Conservation (phyloP, 1,139 yeast genomes). For the Neolecta irregularis region DNA sequence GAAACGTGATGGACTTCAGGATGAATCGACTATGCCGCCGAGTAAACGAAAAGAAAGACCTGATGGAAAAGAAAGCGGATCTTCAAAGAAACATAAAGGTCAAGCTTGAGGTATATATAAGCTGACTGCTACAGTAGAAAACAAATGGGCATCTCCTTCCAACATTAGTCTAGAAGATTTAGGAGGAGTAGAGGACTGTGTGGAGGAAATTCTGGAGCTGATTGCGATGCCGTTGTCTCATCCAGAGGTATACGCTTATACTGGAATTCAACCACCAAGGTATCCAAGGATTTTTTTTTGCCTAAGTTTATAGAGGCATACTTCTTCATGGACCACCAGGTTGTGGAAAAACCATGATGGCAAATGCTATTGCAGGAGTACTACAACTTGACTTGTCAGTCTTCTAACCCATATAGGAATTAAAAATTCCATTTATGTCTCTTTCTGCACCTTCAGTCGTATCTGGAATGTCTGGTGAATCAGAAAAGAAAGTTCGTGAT, state of each 20-base stretch:
- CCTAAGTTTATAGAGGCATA: constrained; percentile 45
- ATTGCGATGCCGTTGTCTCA: constrained; percentile 85
- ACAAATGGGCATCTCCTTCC: not conserved
- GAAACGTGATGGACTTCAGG: constrained; percentile 8
- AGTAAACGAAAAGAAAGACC: constrained; percentile 22
- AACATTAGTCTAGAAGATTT: constrained; percentile 43
- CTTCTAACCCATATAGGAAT: constrained; percentile 38
- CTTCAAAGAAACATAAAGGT: constrained; percentile 33
- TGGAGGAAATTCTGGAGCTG: constrained; percentile 73
- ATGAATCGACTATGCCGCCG: constrained; percentile 17
- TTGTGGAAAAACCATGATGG: constrained; percentile 93
- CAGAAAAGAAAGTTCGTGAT: constrained; percentile 85
- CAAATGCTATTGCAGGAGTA: constrained; percentile 65
- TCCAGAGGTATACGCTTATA: constrained; percentile 73
- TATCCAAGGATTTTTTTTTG: not conserved
- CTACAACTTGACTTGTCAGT: not conserved
- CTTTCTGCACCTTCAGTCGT: constrained; percentile 93
- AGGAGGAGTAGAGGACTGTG: constrained; percentile 79
- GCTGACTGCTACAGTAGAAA: not conserved
- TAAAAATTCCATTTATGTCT: constrained; percentile 81
- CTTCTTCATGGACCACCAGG: constrained; percentile 96
- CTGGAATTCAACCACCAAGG: constrained; percentile 89
- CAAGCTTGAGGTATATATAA: not conserved
- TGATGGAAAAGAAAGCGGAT: constrained; percentile 22
- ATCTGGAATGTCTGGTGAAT: constrained; percentile 99